These are phyloP conservation scores for Globisporangium rhizosaccharum DNA, from an alignment of 352 stramenopile species.

Conservation along the genomic window DNA sequence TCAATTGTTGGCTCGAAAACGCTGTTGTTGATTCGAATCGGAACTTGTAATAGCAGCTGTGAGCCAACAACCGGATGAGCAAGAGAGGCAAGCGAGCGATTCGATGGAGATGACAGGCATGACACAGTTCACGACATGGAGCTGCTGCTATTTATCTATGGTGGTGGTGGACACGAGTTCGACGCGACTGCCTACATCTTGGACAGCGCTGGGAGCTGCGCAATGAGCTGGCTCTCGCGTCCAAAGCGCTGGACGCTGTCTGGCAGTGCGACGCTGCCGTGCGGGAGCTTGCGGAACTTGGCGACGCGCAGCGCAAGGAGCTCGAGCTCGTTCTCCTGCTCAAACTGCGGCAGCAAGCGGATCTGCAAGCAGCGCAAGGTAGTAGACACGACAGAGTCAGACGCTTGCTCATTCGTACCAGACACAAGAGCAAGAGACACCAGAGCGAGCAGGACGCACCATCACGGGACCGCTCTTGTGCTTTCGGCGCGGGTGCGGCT, in stretches of 20 bases:
- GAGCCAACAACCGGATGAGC: no score
- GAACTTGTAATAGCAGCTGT: no score
- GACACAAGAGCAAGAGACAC: background rate
- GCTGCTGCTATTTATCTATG: background rate
- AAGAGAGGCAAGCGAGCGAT: no score
- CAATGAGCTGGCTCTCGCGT: conserved; percentile 56
- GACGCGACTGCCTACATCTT: conserved; percentile 39
- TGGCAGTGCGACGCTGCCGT: conserved; percentile 11
- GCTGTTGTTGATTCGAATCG: no score
- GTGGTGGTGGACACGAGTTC: background rate
- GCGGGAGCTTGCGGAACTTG: conserved; percentile 73
- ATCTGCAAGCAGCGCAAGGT: conserved; percentile 10
- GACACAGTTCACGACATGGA: background rate
- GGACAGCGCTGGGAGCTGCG: conserved; percentile 58
- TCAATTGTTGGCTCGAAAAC: no score
- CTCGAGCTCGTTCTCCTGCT: conserved; percentile 56
- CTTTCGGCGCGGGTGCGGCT: conserved; percentile 8
- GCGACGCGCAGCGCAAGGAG: conserved; percentile 52
- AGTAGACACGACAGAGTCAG: background rate
- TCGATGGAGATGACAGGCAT: no score
- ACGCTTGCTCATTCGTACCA: background rate
- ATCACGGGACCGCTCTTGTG: conserved; percentile 12
- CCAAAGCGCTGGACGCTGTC: conserved; percentile 28
- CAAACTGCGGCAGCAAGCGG: conserved; percentile 33
- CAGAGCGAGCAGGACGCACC: conserved; percentile 13